Evolutionary conservation across 768 basidiomycete species (phyloP).

Genomic region (Mycena vulgaris): DNA sequence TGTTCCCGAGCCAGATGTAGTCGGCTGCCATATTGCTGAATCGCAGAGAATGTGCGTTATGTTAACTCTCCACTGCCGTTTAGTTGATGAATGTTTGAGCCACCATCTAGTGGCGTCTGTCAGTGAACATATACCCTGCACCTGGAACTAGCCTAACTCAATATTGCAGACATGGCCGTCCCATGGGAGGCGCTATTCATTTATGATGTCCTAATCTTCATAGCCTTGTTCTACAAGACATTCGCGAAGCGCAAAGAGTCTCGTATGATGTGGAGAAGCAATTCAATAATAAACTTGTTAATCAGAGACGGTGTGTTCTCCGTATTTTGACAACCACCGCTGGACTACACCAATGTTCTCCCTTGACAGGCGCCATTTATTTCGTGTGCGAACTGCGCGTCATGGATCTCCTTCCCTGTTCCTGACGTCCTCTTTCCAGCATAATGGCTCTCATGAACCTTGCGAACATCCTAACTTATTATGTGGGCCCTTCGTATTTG

Average conservation of each 20-base stretch:
- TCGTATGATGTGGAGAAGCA: background rate
- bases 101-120: constrained; percentile 8
- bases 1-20: constrained; percentile 1
- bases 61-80: background rate
- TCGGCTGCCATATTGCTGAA: constrained; percentile 28
- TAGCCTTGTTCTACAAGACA: constrained; percentile 10
- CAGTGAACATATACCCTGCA: background rate
- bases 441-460: constrained; percentile 42
- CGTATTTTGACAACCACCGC: background rate
- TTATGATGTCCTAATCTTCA: constrained; percentile 27
- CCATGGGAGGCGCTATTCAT: constrained; percentile 32
- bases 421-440: background rate
- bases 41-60: constrained; percentile 2
- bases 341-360: background rate
- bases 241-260: background rate
- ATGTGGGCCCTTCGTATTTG: constrained; percentile 14
- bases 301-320: constrained; percentile 28
- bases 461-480: constrained; percentile 29
- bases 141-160: background rate
- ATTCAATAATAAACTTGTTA: constrained; percentile 1
- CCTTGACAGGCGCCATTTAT: constrained; percentile 23
- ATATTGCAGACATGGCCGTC: constrained; percentile 16
- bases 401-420: background rate
- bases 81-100: background rate
- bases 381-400: constrained; percentile 15